Evolutionary conservation across 1,284 basidiomycete genomes (phyloP), one percentile per base, ranked within the genome.

Genomic region (Pholiota adiposa): DNA sequence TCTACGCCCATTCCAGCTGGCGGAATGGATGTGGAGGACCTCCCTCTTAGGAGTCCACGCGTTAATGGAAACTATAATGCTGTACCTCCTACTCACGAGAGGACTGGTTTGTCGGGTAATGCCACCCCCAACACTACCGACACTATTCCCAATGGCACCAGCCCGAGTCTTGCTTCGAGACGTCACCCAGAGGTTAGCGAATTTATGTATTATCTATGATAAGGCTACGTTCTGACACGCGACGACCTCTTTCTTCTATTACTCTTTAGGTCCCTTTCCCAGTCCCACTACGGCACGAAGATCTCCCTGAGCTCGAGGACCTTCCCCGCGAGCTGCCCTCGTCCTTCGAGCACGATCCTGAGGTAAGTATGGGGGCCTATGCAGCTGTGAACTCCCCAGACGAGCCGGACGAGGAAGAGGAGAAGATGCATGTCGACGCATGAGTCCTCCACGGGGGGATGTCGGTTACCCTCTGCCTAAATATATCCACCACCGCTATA

Each of bases 311-410:
- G 21, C 36, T 25, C 16, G 56, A 53, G 50, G 48, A 21, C 21
- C 43, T 36, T 21, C 48, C 48, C 9, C 50, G 33, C 29, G 50
- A 52, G 43, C 56, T 44, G 43, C 56, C 41, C 3, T 12, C 38
- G 40, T 40, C 51, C 2, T 27, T 50, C 18, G 43, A 58, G n/a
- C 50, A 58, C 41, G 43, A 52, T 11, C 36, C 36, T 12, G 56
- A 38, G 16, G 52, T 46, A 21, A 58, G n/a, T 14, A 56, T 56
- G 54, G 38, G 21, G 23, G 38, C 56, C 19, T 58, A 58, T 23
- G 56, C 56, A 16, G 29, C 56, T 27, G 56, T 58, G 11, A 58
- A 58, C 14, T 58, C 56, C 1, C 56, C 56, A 12, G 56, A 58
- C 18, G 56, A 58, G 34, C 36, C 48, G 5, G 56, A 58, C 0